Conservation (phyloP, 2,329 filamentous ascomycete genomes). For the Pseudohalonectria lignicola region DNA sequence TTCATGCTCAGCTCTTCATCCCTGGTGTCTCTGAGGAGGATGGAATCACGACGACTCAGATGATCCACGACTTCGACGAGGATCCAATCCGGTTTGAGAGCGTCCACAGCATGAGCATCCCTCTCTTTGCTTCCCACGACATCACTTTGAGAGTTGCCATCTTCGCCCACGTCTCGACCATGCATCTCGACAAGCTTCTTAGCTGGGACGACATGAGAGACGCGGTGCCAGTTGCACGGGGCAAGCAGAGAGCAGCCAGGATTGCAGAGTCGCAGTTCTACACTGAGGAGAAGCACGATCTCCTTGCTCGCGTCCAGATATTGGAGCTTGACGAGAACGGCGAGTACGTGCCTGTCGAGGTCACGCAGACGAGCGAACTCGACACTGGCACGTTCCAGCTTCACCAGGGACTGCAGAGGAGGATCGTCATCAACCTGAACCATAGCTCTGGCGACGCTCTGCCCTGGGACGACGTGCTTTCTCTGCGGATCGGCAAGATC, state of each 20-base stretch:
- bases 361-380: slow-evolving; percentile 72
- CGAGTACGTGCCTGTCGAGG: slow-evolving; percentile 85
- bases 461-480: slow-evolving; percentile 76
- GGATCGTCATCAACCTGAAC: slow-evolving; percentile 78
- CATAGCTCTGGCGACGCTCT: slow-evolving; percentile 83
- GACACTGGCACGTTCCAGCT: slow-evolving; percentile 90
- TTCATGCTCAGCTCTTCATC: slow-evolving; percentile 95
- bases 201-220: slow-evolving; percentile 99
- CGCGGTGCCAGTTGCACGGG: slow-evolving; percentile 47
- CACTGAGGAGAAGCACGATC: slow-evolving; percentile 85
- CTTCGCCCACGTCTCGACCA: slow-evolving; percentile 80
- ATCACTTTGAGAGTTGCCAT: slow-evolving; percentile 77
- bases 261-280: slow-evolving; percentile 90
- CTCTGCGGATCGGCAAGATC: slow-evolving; percentile 69
- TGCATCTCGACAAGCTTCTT: slow-evolving; percentile 92
- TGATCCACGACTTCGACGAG: slow-evolving; percentile 91
- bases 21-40: slow-evolving; percentile 82
- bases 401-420: slow-evolving; percentile 85
- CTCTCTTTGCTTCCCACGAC: slow-evolving; percentile 63
- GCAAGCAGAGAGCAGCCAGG: slow-evolving; percentile 46
- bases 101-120: slow-evolving; percentile 94
- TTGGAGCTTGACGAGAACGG: slow-evolving; percentile 87
- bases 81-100: slow-evolving; percentile 89
- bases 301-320: slow-evolving; percentile 80
- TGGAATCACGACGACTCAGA: slow-evolving; percentile 87